Conservation (phyloP, 1,139 yeast species). For the Zygosaccharomyces pseudobailii region DNA sequence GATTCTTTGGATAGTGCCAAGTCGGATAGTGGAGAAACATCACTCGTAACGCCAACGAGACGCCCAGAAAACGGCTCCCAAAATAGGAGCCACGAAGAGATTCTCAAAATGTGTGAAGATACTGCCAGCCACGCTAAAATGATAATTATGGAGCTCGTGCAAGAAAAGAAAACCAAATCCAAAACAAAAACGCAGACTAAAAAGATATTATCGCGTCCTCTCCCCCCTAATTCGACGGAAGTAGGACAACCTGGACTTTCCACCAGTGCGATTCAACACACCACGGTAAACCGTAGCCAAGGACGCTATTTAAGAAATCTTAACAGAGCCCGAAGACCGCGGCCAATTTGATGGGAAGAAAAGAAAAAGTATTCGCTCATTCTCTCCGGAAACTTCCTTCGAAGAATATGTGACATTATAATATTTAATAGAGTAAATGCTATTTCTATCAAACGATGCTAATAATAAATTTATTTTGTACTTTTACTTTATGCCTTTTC, state of each 20-base stretch:
- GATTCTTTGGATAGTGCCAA: conserved; percentile 7
- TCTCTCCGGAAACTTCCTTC: background rate
- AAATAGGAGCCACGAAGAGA: conserved; percentile 15
- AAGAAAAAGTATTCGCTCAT: background rate
- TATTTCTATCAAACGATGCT: conserved; percentile 2
- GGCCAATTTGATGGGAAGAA: background rate
- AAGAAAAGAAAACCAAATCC: conserved; percentile 1
- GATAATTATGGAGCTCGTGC: conserved; percentile 21
- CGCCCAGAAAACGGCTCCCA: conserved; percentile 3
- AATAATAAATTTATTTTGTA: background rate
- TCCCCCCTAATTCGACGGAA: conserved; percentile 4
- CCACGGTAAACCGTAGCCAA: background rate
- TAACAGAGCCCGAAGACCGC: conserved; percentile 11
- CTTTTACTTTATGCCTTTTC: background rate
- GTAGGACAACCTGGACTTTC: background rate
- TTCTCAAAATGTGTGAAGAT: conserved; percentile 28
- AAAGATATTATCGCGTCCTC: conserved; percentile 5
- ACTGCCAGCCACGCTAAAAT: conserved; percentile 28
- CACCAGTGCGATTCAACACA: background rate
- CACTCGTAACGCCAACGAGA: background rate
- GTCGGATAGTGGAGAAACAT: background rate
- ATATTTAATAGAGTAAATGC: background rate
- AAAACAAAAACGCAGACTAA: background rate
- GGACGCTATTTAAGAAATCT: conserved; percentile 10
- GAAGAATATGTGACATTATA: background rate